Base-by-base conservation (phyloP, 306 rosid species). In the Trifolium dubium region DNA sequence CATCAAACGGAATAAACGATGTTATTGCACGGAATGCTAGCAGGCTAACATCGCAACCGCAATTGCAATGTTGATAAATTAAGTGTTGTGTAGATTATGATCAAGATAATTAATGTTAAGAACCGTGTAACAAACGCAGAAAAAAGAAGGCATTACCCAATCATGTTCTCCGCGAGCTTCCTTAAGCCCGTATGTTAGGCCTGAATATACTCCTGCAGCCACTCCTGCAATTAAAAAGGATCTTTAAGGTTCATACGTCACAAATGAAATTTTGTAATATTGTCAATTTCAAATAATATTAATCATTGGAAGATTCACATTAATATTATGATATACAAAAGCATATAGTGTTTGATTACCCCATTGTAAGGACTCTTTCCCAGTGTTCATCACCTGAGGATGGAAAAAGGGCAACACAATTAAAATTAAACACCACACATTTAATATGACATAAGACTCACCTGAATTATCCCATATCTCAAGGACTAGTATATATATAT, bases 151-250 rank as follows among this genome's bases (percentile, higher is more conserved):
- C 19, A 65, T 19, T 88, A 93, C 98, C 98, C 97, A 94, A 69
- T 92, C 99, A 75, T 94, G 99, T 40, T 88, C 75, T 18, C 99
- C 99, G 23, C 97, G 93, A 77, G 95, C 95, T 81, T 94, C 99
- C 79, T 80, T 84, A 63, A 94, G 81, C 19, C 97, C 99, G 80
- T 94, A 92, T 5, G 96, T 91, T 55, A 94, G 92, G 30, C 99
- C 99, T 29, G 99, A 89, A 73, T 94, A 92, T 64, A 94, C 54
- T 47, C 99, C 99, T 17, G 97, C 97, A 75, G 92, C 99, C 72
- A 94, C 83, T 54, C 99, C 96, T 94, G 81, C 78, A 77, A 35
- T 67, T 41, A 29, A 51, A 60, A 44, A 72, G 5, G 69, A 61
- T 59, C 19, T 19, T 0, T 56, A 17, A 79, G 80, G 18, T 30